Evolutionary conservation across 441 rosid genomes (phyloP).

Genomic region (Hypseocharis bilobata): DNA sequence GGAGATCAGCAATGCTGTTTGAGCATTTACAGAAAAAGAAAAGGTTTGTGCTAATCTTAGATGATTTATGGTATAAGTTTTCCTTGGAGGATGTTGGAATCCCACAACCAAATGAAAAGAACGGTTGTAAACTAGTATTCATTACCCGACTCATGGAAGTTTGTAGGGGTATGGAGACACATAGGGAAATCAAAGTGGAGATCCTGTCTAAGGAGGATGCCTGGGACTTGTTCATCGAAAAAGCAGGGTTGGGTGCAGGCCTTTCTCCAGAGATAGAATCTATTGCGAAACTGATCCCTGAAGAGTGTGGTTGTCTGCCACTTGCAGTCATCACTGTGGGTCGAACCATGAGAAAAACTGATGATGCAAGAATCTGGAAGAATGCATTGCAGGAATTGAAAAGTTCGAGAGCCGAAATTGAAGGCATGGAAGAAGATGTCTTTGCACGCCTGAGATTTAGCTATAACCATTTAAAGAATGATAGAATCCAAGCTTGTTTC

Average conservation of each 20-base stretch:
- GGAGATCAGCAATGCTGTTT: constrained; percentile 14
- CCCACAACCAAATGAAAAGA: constrained; percentile 15
- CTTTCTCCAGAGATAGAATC: constrained; percentile 18
- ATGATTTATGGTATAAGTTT: constrained; percentile 20
- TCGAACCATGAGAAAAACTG: constrained; percentile 17
- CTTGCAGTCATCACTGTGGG: constrained; percentile 24
- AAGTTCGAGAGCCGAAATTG: constrained; percentile 13
- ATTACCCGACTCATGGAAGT: constrained; percentile 19
- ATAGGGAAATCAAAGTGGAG: constrained; percentile 16
- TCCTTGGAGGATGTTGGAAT: constrained; percentile 21
- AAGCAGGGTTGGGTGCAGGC: not conserved
- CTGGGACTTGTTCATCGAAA: constrained; percentile 16
- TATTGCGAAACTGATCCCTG: constrained; percentile 11
- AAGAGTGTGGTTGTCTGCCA: constrained; percentile 25
- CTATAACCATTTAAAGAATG: constrained; percentile 6
- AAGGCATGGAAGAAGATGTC: constrained; percentile 18
- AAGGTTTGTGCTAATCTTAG: constrained; percentile 19
- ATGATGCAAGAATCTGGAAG: constrained; percentile 15
- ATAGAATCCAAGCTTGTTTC: constrained; percentile 15
- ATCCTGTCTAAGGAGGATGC: constrained; percentile 20
- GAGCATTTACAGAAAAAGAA: constrained; percentile 2
- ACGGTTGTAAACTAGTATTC: constrained; percentile 19
- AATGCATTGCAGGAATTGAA: constrained; percentile 15
- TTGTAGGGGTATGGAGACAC: constrained; percentile 19
- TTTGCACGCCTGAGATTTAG: constrained; percentile 20